Evolutionary conservation across 805 yeast species (phyloP).

Genomic region (Pichia cephalocereana): DNA sequence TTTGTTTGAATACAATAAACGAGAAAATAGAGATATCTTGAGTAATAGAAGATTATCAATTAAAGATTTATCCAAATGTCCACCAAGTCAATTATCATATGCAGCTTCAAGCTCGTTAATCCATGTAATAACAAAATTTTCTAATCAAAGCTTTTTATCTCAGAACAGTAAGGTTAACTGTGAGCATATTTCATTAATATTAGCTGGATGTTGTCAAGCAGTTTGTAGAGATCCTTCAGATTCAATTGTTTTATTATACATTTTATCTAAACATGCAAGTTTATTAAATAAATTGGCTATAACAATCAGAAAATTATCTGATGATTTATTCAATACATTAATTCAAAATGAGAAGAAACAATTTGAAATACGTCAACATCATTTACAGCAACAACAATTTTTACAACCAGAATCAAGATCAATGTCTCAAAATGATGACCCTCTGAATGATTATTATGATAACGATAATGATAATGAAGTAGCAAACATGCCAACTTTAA

Average conservation of each 20-base stretch:
- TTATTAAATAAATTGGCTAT: constrained; percentile 29
- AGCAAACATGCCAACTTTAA: constrained; percentile 5
- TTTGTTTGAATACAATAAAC: neutral
- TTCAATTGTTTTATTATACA: constrained; percentile 45
- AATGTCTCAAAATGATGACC: neutral
- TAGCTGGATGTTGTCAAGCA: constrained; percentile 47
- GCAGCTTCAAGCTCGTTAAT: constrained; percentile 38
- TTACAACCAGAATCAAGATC: constrained; percentile 1
- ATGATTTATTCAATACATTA: constrained; percentile 14
- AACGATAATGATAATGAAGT: constrained; percentile 1
- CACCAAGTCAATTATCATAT: constrained; percentile 37
- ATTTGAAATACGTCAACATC: constrained; percentile 1
- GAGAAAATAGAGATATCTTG: constrained; percentile 8
- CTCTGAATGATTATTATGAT: neutral
- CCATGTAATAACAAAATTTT: constrained; percentile 33
- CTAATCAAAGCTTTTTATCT: constrained; percentile 27
- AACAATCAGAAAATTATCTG: constrained; percentile 25
- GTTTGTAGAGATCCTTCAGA: constrained; percentile 42
- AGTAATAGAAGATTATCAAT: constrained; percentile 12
- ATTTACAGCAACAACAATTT: neutral
- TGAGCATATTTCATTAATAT: constrained; percentile 50
- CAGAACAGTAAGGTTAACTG: constrained; percentile 33
- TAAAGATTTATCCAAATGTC: constrained; percentile 5
- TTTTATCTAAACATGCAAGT: constrained; percentile 35
- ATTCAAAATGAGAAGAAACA: constrained; percentile 5